phyloP scores from a whole-genome alignment of 2,329 filamentous ascomycete species.

The Aspergillus ochraceus region DNA sequence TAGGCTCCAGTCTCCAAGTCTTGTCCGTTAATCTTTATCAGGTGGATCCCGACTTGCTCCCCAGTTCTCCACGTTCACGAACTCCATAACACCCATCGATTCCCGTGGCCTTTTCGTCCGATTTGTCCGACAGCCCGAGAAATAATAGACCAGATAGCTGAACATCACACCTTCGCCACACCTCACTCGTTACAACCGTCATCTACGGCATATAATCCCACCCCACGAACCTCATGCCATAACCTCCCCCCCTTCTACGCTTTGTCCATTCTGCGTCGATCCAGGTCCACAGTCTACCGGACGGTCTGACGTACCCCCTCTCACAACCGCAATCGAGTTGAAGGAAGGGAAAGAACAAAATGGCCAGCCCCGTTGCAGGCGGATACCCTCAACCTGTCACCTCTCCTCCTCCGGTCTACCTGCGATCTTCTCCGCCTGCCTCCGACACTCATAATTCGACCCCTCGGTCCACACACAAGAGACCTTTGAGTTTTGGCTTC shows the following conservation, averaged over 20 bases:
- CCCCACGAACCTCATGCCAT: background rate
- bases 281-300: background rate
- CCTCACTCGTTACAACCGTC: background rate
- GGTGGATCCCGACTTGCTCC: slow-evolving; percentile 4
- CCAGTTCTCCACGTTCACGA: slow-evolving; percentile 4
- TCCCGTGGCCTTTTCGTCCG: background rate
- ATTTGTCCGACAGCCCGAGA: background rate
- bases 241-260: background rate
- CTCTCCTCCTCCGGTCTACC: slow-evolving; percentile 46
- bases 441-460: slow-evolving; percentile 20
- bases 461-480: slow-evolving; percentile 25
- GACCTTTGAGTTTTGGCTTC: slow-evolving; percentile 20
- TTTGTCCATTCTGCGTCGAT: background rate
- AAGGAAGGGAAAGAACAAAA: slow-evolving; percentile 10
- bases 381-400: slow-evolving; percentile 33
- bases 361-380: slow-evolving; percentile 29
- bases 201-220: background rate
- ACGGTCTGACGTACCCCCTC: background rate
- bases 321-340: background rate
- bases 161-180: background rate
- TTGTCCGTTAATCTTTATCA: slow-evolving; percentile 5
- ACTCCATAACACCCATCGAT: background rate
- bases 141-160: background rate
- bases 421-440: slow-evolving; percentile 38
- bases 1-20: background rate